A percentile compares a stretch with the other conserved stretches of the same genome.
Conservation (phyloP, 2,329 filamentous ascomycete species). For the Chaetomium olivaceum region DNA sequence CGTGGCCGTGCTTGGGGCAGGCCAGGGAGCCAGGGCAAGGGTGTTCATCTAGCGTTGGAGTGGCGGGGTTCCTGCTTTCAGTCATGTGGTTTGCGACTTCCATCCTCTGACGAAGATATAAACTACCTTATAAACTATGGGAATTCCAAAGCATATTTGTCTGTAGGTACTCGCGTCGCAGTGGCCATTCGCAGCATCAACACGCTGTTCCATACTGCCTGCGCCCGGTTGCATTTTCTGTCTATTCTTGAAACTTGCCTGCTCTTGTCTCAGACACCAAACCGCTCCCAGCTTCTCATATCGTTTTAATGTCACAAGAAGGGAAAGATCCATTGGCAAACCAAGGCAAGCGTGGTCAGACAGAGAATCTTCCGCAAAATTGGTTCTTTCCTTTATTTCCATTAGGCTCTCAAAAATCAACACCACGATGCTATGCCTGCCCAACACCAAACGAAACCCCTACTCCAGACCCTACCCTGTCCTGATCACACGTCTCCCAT, state of each 20-base stretch:
- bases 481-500: conserved; percentile 65
- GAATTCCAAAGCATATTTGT: neutral
- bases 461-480: conserved; percentile 66
- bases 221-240: neutral
- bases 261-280: neutral
- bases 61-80: neutral
- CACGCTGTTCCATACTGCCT: neutral
- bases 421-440: neutral
- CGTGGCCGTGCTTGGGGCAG: neutral
- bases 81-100: neutral
- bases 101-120: neutral
- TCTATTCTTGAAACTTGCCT: neutral
- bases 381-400: neutral
- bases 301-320: neutral
- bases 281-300: neutral
- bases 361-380: neutral
- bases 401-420: neutral
- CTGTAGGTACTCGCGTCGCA: neutral
- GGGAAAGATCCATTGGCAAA: neutral
- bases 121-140: neutral
- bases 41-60: conserved; percentile 1
- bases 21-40: neutral
- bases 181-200: neutral
- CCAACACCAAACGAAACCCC: conserved; percentile 44
- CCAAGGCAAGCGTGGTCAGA: neutral